phyloP scores from a whole-genome alignment of 805 yeast genomes.

The Cyberlindnera lachancei region DNA sequence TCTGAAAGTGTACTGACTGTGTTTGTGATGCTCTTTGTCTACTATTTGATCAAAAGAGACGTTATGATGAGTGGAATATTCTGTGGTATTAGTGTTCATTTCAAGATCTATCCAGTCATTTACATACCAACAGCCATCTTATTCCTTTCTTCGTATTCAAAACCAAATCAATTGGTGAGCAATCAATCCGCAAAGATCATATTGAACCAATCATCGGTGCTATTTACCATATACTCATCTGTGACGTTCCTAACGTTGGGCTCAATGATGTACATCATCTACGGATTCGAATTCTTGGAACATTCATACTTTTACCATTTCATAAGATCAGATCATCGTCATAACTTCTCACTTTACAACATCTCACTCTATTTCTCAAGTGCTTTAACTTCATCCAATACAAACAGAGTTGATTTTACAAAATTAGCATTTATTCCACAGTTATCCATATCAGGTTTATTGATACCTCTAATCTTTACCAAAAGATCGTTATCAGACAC shows the following conservation, averaged over 20 bases:
- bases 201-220: conserved; percentile 35
- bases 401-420: conserved; percentile 27
- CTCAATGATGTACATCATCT: conserved; percentile 52
- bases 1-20: conserved; percentile 86
- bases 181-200: conserved; percentile 7
- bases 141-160: conserved; percentile 26
- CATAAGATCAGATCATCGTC: conserved; percentile 83
- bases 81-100: conserved; percentile 61
- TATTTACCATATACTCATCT: conserved; percentile 33
- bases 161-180: conserved; percentile 23
- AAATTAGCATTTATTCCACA: conserved; percentile 82
- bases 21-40: conserved; percentile 54
- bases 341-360: conserved; percentile 87
- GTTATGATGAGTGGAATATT: conserved; percentile 21
- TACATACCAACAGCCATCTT: conserved; percentile 69
- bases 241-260: conserved; percentile 42
- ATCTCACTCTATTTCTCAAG: conserved; percentile 61
- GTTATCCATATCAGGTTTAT: conserved; percentile 45
- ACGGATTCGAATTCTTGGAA: conserved; percentile 68
- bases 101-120: conserved; percentile 87
- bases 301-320: conserved; percentile 83
- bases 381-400: conserved; percentile 21
- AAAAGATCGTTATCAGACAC: conserved; percentile 39
- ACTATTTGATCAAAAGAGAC: conserved; percentile 35
- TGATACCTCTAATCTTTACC: conserved; percentile 49